Percentiles rank a stretch among this genome's conserved stretches.
phyloP scores from a whole-genome alignment of 768 basidiomycete species.

The Rhodosporidiobolus odoratus region DNA sequence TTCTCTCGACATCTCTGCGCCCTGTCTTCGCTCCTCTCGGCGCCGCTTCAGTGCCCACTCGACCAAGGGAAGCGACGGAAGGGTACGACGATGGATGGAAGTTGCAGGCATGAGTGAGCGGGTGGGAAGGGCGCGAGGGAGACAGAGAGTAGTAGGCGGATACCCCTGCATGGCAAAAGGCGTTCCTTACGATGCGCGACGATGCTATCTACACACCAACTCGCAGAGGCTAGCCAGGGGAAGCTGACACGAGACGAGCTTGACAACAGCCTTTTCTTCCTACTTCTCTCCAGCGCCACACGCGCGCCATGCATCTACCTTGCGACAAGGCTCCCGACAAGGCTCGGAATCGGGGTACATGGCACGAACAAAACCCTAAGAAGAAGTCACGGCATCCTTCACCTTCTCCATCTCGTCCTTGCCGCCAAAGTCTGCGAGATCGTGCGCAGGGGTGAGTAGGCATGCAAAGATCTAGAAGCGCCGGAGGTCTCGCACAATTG shows the following conservation, averaged over 20 bases:
- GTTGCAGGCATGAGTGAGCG: slow-evolving; percentile 19
- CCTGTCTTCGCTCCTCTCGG: background rate
- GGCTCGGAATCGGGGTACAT: too few species aligned
- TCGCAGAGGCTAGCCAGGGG: too few species aligned
- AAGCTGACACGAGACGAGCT: too few species aligned
- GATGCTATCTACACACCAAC: too few species aligned
- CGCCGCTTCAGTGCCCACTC: slow-evolving; percentile 36
- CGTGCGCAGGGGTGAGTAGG: background rate
- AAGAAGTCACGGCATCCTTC: slow-evolving; percentile 22
- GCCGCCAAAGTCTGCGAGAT: slow-evolving; percentile 5
- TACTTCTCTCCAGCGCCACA: too few species aligned
- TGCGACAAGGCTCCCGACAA: too few species aligned
- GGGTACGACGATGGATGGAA: slow-evolving; percentile 43
- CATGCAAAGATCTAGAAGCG: background rate
- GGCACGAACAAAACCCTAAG: background rate
- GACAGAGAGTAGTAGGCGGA: background rate
- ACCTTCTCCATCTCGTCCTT: slow-evolving; percentile 21
- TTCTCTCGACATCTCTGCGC: background rate
- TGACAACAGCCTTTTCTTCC: too few species aligned
- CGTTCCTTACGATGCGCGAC: background rate
- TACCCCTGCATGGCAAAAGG: background rate
- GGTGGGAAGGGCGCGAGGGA: background rate
- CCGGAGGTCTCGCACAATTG: slow-evolving; percentile 25
- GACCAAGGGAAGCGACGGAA: slow-evolving; percentile 33
- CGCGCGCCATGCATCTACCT: too few species aligned